Base-by-base conservation (phyloP, 345 rosid genomes). In the Litchi chinensis region DNA sequence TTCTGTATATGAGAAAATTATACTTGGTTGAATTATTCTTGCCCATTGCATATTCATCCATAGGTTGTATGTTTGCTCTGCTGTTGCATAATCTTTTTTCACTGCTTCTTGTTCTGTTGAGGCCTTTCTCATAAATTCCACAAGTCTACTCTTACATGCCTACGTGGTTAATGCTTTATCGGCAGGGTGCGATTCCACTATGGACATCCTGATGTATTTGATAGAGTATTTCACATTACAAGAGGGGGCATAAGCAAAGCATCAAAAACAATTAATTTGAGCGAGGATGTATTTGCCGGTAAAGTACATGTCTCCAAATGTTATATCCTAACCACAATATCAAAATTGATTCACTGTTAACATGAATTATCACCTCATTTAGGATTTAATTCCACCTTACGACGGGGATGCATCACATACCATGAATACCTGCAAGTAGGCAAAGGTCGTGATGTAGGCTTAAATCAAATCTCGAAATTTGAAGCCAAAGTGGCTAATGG, bases 191-290 rank as follows among this genome's bases (percentile, higher is more conserved):
- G 99, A 64, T 95, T 93, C 88, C 99, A 95, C 85, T 95, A 95
- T 57, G 99, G 99, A 24, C 99, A 95, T 83, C 98, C 99, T 16
- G 99, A 95, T 89, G 91, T 95, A 76, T 95, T 93, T 70, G 96
- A 95, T 83, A 88, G 97, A 86, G 64, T 93, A 77, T 95, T 95
- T 82, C 99, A 95, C 86, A 90, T 95, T 76, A 92, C 99, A 54
- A 95, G 99, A 85, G 99, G 99, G 65, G 99, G 99, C 75, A 87
- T 95, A 83, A 93, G 99, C 92, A 95, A 95, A 87, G 96, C 99
- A 70, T 95, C 99, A 44, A 92, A 90, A 83, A 95, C 98, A 79
- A 87, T 93, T 73, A 93, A 95, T 86, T 87, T 95, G 86, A 95
- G 95, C 41, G 99, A 95, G 73, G 99, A 95, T 79, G 93, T 95